A percentile compares a stretch with the other conserved stretches of the same genome.
phyloP scores from a whole-genome alignment of 345 rosid species.

The Reutealis trisperma region DNA sequence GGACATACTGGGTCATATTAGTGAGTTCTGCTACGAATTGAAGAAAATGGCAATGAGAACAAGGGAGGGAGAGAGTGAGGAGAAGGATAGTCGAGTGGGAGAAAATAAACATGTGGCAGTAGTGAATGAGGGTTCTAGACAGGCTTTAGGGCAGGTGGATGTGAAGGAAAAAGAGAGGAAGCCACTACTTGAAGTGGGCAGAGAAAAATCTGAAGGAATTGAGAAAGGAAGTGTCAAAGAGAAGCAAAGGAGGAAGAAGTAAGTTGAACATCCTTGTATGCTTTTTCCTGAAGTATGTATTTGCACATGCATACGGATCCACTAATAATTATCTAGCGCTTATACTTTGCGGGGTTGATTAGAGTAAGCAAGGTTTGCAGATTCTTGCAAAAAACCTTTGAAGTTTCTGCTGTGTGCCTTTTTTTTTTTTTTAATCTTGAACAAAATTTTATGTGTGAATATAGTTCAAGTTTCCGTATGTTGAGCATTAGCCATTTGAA shows the following conservation, averaged over 20 bases:
- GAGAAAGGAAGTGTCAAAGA: slow-evolving; percentile 47
- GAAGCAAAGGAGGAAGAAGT: slow-evolving; percentile 59
- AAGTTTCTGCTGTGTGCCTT: background rate
- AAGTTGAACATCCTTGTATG: slow-evolving; percentile 20
- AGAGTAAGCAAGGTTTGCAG: background rate
- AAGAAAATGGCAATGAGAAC: slow-evolving; percentile 74
- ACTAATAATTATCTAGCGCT: background rate
- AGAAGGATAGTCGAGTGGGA: slow-evolving; percentile 34
- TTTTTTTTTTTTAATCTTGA: background rate
- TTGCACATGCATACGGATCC: background rate
- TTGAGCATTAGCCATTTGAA: background rate
- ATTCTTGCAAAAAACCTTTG: slow-evolving; percentile 6
- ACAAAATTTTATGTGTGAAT: background rate
- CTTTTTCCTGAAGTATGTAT: background rate
- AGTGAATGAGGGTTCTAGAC: slow-evolving; percentile 32
- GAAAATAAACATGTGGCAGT: slow-evolving; percentile 19
- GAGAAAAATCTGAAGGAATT: slow-evolving; percentile 38
- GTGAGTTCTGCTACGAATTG: slow-evolving; percentile 77
- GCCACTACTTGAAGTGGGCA: slow-evolving; percentile 51
- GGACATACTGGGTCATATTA: slow-evolving; percentile 71
- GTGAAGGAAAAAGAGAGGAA: slow-evolving; percentile 54
- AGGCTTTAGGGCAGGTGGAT: slow-evolving; percentile 37
- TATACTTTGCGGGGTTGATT: background rate
- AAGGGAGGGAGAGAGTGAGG: slow-evolving; percentile 59
- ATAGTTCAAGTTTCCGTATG: background rate